Percentiles rank a stretch among this genome's conserved stretches.
Conservation (phyloP, 148 eudicot genomes). For the Diospyros lotus region DNA sequence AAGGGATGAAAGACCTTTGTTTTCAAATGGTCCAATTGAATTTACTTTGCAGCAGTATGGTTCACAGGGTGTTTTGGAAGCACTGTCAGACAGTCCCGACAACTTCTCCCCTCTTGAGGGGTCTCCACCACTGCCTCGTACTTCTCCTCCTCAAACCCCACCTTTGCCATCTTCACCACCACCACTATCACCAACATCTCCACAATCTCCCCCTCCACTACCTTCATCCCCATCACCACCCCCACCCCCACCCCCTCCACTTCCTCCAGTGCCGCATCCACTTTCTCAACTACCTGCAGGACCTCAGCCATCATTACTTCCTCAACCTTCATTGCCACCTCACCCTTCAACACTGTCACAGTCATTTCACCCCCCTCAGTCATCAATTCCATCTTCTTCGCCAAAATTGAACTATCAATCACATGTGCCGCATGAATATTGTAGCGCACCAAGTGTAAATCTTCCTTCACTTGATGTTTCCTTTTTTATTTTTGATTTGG, state of each 20-base stretch:
- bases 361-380: slow-evolving; percentile 30
- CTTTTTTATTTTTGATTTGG: neutral
- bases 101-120: slow-evolving; percentile 40
- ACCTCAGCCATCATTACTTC: slow-evolving; percentile 19
- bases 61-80: slow-evolving; percentile 27
- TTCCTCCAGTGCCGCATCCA: slow-evolving; percentile 23
- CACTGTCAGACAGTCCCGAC: slow-evolving; percentile 16
- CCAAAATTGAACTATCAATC: slow-evolving; percentile 26
- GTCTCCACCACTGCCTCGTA: slow-evolving; percentile 74
- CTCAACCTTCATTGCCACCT: slow-evolving; percentile 28
- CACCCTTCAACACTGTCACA: slow-evolving; percentile 33
- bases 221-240: slow-evolving; percentile 40
- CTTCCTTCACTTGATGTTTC: neutral
- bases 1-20: slow-evolving; percentile 47
- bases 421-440: slow-evolving; percentile 25
- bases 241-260: slow-evolving; percentile 28
- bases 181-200: slow-evolving; percentile 47
- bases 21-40: slow-evolving; percentile 22
- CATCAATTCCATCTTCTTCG: slow-evolving; percentile 31
- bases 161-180: slow-evolving; percentile 82
- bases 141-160: slow-evolving; percentile 76
- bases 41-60: slow-evolving; percentile 20
- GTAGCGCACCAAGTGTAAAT: slow-evolving; percentile 36
- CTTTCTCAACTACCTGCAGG: slow-evolving; percentile 24
- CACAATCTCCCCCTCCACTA: slow-evolving; percentile 34